phyloP scores from a whole-genome alignment of 129 eudicot genomes.

The Artemisia argyi region DNA sequence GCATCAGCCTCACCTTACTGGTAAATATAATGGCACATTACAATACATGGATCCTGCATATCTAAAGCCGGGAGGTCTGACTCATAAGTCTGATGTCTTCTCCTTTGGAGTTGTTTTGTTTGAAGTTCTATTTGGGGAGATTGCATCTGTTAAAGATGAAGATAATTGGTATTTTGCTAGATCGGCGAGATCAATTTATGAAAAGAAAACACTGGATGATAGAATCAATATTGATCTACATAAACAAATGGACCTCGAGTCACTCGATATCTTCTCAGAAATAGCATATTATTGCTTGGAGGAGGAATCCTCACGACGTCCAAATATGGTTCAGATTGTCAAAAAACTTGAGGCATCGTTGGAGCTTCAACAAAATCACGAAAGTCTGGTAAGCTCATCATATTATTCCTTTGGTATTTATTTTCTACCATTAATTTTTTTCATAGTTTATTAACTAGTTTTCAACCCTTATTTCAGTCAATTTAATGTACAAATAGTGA shows the following conservation, averaged over 20 bases:
- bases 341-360: no score
- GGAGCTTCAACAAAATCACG: background rate
- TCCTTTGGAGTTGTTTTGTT: background rate
- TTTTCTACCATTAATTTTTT: no score
- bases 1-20: background rate
- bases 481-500: no score
- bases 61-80: background rate
- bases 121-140: background rate
- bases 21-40: background rate
- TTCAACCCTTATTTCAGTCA: no score
- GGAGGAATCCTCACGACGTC: no score
- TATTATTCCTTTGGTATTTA: no score
- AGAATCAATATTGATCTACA: background rate
- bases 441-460: no score
- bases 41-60: background rate
- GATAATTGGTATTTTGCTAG: background rate
- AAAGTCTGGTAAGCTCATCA: background rate
- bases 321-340: no score
- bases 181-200: background rate
- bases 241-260: background rate
- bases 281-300: background rate
- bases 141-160: background rate
- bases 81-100: background rate
- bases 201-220: background rate
- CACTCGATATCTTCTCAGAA: background rate